phyloP scores from a whole-genome alignment of 1,139 yeast genomes.

The Pichiaceae sp. region DNA sequence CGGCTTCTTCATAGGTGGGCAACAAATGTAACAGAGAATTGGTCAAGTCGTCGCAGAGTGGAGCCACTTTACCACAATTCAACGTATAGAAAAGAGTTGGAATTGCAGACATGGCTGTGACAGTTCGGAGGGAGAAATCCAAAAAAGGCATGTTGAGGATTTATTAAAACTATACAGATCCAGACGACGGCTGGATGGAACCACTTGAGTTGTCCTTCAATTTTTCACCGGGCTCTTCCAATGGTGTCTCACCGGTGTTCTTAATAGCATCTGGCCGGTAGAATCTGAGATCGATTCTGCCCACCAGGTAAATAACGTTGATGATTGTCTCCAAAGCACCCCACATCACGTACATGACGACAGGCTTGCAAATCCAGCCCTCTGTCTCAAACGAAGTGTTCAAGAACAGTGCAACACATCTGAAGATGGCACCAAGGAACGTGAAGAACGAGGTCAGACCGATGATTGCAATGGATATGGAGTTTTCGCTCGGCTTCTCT shows the following conservation, averaged over 20 bases:
- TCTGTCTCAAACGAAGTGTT: slow-evolving; percentile 24
- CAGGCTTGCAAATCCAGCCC: slow-evolving; percentile 40
- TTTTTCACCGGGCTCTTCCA: too few relatives aligned
- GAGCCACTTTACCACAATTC: slow-evolving; percentile 33
- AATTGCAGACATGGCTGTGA: not conserved
- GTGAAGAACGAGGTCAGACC: slow-evolving; percentile 43
- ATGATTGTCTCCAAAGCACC: slow-evolving; percentile 56
- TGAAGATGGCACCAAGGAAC: slow-evolving; percentile 47
- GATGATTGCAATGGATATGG: slow-evolving; percentile 39
- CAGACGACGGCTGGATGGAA: too few relatives aligned
- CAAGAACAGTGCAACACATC: slow-evolving; percentile 48
- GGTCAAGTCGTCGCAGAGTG: slow-evolving; percentile 17
- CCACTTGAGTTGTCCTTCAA: too few relatives aligned
- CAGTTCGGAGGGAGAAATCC: too few relatives aligned
- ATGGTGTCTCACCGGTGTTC: too few relatives aligned
- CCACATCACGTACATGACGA: slow-evolving; percentile 61
- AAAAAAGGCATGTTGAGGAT: too few relatives aligned
- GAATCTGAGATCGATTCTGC: slow-evolving; percentile 67
- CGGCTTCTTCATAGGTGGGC: slow-evolving; percentile 4
- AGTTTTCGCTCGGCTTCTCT: slow-evolving; percentile 16
- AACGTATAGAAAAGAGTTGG: slow-evolving; percentile 21
- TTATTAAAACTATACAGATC: too few relatives aligned
- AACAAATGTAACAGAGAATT: slow-evolving; percentile 7
- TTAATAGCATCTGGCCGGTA: slow-evolving; percentile 75
- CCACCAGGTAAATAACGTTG: slow-evolving; percentile 45